These are phyloP conservation scores for Apiospora koreana DNA, from an alignment of 2,329 filamentous ascomycete species.

Conservation along the genomic window DNA sequence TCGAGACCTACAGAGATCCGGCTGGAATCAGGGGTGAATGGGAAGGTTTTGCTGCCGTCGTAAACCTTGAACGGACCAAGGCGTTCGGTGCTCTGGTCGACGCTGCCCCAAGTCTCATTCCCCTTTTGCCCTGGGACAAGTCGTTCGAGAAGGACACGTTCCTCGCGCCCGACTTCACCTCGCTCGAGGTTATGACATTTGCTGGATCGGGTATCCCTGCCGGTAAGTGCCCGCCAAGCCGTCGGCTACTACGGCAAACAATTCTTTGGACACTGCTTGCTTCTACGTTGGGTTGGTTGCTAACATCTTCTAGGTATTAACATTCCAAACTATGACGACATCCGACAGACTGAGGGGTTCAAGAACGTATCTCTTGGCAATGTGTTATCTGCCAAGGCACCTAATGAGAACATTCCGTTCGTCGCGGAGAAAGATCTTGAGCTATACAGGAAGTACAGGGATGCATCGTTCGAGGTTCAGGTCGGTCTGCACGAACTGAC, in stretches of 20 bases:
- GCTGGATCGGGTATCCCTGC: conserved; percentile 67
- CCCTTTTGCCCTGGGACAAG: conserved; percentile 81
- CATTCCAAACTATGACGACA: conserved; percentile 69
- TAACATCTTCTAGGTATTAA: conserved; percentile 14
- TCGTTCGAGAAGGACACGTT: conserved; percentile 98
- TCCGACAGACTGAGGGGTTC: conserved; percentile 82
- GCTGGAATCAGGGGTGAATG: conserved; percentile 80
- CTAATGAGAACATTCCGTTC: conserved; percentile 90
- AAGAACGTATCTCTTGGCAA: conserved; percentile 95
- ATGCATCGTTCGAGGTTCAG: conserved; percentile 90
- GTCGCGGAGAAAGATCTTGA: conserved; percentile 77
- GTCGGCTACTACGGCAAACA: background rate
- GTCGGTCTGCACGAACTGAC: conserved; percentile 90
- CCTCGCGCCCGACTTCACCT: conserved; percentile 92
- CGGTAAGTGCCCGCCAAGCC: conserved; percentile 38
- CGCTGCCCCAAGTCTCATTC: conserved; percentile 80
- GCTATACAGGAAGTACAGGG: conserved; percentile 79
- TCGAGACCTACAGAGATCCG: conserved; percentile 84
- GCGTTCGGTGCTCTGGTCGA: conserved; percentile 86
- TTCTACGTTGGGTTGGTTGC: conserved; percentile 16
- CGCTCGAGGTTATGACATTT: conserved; percentile 87
- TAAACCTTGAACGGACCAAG: conserved; percentile 87
- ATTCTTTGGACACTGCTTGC: background rate
- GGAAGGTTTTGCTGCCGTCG: conserved; percentile 80
- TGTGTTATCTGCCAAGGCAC: conserved; percentile 85